phyloP scores from a whole-genome alignment of 176 grass and related monocot species.

The Aegilops umbellulata region DNA sequence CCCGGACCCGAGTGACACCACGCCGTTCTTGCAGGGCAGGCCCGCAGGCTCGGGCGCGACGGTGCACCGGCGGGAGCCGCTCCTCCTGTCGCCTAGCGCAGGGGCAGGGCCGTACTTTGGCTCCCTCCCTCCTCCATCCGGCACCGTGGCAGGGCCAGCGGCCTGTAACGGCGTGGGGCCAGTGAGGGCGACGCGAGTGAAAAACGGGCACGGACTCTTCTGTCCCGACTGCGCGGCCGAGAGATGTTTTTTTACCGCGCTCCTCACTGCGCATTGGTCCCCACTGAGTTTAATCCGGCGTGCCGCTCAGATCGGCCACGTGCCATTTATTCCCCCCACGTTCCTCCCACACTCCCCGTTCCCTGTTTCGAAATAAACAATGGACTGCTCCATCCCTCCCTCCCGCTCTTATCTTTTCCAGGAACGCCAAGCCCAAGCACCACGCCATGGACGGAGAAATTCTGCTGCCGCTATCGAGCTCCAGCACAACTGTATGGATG shows the following conservation, averaged over 20 bases:
- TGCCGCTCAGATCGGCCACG: slow-evolving; percentile 40
- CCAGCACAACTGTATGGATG: neutral
- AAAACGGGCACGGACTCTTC: neutral
- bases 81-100: slow-evolving; percentile 21
- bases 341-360: slow-evolving; percentile 40
- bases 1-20: neutral
- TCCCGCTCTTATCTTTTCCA: neutral
- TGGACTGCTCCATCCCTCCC: neutral
- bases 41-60: neutral
- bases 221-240: neutral
- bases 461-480: neutral
- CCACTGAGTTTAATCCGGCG: neutral
- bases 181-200: slow-evolving; percentile 30
- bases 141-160: neutral
- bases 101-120: slow-evolving; percentile 29
- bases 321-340: slow-evolving; percentile 32
- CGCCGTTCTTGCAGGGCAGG: neutral
- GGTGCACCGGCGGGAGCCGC: neutral
- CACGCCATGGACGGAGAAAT: neutral
- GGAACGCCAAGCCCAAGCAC: neutral
- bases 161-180: neutral
- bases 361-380: slow-evolving; percentile 34
- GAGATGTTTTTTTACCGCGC: slow-evolving; percentile 34
- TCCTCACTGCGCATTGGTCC: slow-evolving; percentile 1
- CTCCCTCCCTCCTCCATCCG: neutral